Conservation (phyloP, 352 stramenopile genomes). For the Phytophthora pluvialis region DNA sequence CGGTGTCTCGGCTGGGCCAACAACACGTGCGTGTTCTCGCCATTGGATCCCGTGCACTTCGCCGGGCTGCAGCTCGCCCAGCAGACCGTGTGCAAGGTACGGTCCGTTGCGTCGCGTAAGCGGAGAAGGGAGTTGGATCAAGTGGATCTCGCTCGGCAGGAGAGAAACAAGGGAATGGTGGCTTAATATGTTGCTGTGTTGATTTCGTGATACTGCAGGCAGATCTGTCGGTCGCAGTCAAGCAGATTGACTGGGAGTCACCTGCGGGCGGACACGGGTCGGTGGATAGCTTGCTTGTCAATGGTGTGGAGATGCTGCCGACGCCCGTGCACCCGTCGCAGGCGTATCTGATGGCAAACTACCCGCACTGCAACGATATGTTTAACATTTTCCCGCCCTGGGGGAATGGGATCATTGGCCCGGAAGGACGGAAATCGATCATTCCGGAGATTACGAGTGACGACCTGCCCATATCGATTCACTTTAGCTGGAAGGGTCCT, state of each 20-base stretch:
- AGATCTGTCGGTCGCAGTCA: constrained; percentile 74
- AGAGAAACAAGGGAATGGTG: neutral
- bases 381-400: constrained; percentile 84
- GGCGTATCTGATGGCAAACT: constrained; percentile 71
- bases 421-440: constrained; percentile 68
- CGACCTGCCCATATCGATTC: constrained; percentile 53
- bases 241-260: constrained; percentile 85
- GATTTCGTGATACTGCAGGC: constrained; percentile 46
- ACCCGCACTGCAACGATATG: constrained; percentile 88
- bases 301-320: constrained; percentile 63
- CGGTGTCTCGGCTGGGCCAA: constrained; percentile 60
- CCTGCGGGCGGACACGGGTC: constrained; percentile 52
- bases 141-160: neutral
- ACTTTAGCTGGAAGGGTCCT: constrained; percentile 64
- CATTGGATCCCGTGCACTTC: constrained; percentile 57
- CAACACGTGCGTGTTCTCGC: constrained; percentile 57
- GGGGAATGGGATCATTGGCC: constrained; percentile 75
- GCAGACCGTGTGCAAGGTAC: constrained; percentile 83
- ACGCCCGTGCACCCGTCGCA: constrained; percentile 63
- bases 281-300: constrained; percentile 70
- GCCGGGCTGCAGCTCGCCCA: constrained; percentile 46
- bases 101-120: neutral
- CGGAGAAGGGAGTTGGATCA: neutral
- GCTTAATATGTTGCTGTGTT: constrained; percentile 9
- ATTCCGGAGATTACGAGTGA: constrained; percentile 54